Evolutionary conservation across 192 early-diverging fungal genomes (phyloP), one percentile per base, ranked within the genome.

Genomic region (Entophlyctis luteolus): DNA sequence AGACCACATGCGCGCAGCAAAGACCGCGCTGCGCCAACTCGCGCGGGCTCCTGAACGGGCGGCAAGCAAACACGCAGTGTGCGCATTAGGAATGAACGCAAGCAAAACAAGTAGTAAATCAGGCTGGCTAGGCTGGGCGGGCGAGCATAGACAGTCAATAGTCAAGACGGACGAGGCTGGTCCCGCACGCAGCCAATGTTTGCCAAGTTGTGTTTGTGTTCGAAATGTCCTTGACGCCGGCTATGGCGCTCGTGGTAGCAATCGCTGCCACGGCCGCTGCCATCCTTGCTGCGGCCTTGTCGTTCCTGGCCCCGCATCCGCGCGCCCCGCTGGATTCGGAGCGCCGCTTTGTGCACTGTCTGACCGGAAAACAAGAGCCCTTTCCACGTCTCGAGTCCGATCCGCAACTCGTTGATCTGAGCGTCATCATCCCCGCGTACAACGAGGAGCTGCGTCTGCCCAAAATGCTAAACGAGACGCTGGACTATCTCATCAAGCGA

Each of bases 351-450:
- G 36, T 10, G 5, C 10, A 55, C 20, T 14, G 14, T 4, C 23
- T 55, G 54, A 55, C 54, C 8, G 28, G 28, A 5, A 34, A 27
- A 27, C 4, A 31, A 12, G 20, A 14, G 23, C 31, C 16, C 14
- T 55, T 55, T 32, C 14, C 5, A 22, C 4, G 16, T 35, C 14
- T 6, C 20, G 32, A 20, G 12, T 8, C 20, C 28, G 49, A 52
- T 45, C 20, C 49, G 20, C 49, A 6, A 52, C 10, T 74, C 0
- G 77, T 88, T 47, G 75, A 80, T 2, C 76, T 96, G 4, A 88
- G 91, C 0, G 83, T 93, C 20, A 77, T 98, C 2, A 85, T 98
- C 5, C 96, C 96, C 0, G 92, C 96, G 0, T 96, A 91, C 75
- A 92, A 96, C 80, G 96, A 98, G 73, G 80, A 82, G 8, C 72